Base-by-base conservation (phyloP, 192 early-diverging fungal species). In the Coemansia sp. region DNA sequence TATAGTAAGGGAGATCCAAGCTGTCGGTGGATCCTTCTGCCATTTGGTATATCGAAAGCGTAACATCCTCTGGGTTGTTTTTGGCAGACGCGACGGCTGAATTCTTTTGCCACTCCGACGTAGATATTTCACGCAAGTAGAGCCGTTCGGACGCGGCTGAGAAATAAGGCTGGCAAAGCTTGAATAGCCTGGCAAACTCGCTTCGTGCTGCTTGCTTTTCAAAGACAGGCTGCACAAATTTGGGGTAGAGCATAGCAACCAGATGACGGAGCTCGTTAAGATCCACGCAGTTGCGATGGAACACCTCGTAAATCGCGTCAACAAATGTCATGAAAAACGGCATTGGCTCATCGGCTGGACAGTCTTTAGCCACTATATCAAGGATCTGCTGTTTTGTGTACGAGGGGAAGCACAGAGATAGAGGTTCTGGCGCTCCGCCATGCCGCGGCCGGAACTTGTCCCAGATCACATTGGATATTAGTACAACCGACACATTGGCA, bases 121-220 rank as follows among this genome's bases (percentile, higher is more conserved):
- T 91, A 1, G 96, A 96, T 35, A 98, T 91, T 57, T 97, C 91
- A n/a, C 95, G 88, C 66, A 97, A 75, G 73, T 94, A 97, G 23
- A 98, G 77, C 23, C 91, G 91, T 60, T 96, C 90, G 11, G 89
- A 87, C 1, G 92, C 94, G 11, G 91, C 88, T 9, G 89, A 85
- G 85, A 97, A 89, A 68, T 93, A 92, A 34, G 86, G 86, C 69
- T 95, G 89, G 59, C 92, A 86, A 15, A 89, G 77, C 44, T 86
- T 86, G 75, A 93, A 94, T 46, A 98, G 76, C 45, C 91, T 90
- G 26, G 85, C 58, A 15, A 84, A 90, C 63, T 98, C 92, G 14
- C 84, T 68, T 43, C 83, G 74, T 21, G 83, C 85, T 5, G 86
- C 91, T 86, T 63, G 86, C 21, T 92, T 90, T 14, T 89, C 84